Base-by-base conservation (phyloP, 177 flowering plant genomes). In the Telopea speciosissima region DNA sequence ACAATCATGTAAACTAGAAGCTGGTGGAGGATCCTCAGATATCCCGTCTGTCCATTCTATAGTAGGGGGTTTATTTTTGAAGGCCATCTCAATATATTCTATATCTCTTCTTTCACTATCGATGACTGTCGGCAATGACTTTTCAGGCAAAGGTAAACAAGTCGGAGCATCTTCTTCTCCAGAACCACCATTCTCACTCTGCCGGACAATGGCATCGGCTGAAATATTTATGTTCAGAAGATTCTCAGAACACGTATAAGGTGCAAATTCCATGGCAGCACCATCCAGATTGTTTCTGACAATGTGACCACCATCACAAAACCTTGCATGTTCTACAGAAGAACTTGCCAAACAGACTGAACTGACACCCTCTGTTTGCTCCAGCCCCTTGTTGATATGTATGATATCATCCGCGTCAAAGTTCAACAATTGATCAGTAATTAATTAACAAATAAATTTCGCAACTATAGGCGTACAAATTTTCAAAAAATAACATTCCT, bases 21-120 rank as follows among this genome's bases (percentile, higher is more conserved):
- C 42, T 66, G 45, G 22, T 21, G 49, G 67, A 67, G 60, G 49
- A 71, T 77, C 72, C 49, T 74, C 69, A 72, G 72, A 72, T 58
- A 44, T 62, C 62, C 58, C 75, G 71, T 73, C 78, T 2, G 44
- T 68, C 76, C 69, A 76, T 23, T 80, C 79, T 17, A 71, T 54
- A 26, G 16, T 61, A 19, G 90, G 88, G 49, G 88, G 85, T 68
- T 81, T 85, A 81, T 65, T 81, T 66, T 71, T 74, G 33, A 89
- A 75, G 68, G 81, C 81, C 88, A 85, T 70, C 73, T 81, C 80
- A 70, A 78, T 76, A 49, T 72, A 73, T 62, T 78, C 77, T 33
- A 28, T 36, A 24, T 73, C 45, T 67, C 73, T 66, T 62, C 33
- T 76, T 49, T 65, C 68, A 44, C n/a, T 42, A 28, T 26, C 25